Conservation (phyloP, 441 rosid genomes). For the Gossypium davidsonii region DNA sequence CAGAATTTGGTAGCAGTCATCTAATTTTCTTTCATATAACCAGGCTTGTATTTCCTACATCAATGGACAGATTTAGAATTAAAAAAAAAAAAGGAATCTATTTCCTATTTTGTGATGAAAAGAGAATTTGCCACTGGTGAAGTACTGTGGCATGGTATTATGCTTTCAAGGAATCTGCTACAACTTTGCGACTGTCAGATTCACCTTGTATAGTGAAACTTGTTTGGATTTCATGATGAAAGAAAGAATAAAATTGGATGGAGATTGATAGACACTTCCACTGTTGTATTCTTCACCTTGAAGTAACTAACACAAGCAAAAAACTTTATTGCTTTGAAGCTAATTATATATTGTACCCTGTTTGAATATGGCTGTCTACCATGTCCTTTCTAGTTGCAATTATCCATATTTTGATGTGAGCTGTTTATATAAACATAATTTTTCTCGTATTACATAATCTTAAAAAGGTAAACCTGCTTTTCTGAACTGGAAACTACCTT, state of each 20-base stretch:
- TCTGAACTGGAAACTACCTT: conserved; percentile 6
- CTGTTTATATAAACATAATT: not conserved
- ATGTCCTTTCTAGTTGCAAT: not conserved
- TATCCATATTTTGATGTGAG: not conserved
- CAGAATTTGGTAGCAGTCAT: not conserved
- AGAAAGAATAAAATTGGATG: not conserved
- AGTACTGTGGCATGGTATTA: not conserved
- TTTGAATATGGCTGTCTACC: not conserved
- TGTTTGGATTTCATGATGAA: not conserved
- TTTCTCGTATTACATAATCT: not conserved
- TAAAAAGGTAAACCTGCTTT: not conserved
- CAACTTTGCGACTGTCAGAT: not conserved
- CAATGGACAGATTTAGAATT: not conserved
- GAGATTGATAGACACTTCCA: not conserved
- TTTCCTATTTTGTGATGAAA: not conserved
- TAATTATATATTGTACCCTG: not conserved
- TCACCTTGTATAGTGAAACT: not conserved
- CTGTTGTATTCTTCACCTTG: not conserved
- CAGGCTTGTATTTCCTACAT: not conserved
- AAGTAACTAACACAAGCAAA: not conserved
- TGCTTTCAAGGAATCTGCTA: not conserved
- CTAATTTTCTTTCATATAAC: not conserved
- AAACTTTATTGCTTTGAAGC: not conserved
- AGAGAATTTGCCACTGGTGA: not conserved
- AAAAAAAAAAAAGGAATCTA: not conserved